A percentile compares a stretch with the other conserved stretches of the same genome.
Evolutionary conservation across 2,329 filamentous ascomycete genomes (phyloP).

Genomic region (Xylariales sp.): DNA sequence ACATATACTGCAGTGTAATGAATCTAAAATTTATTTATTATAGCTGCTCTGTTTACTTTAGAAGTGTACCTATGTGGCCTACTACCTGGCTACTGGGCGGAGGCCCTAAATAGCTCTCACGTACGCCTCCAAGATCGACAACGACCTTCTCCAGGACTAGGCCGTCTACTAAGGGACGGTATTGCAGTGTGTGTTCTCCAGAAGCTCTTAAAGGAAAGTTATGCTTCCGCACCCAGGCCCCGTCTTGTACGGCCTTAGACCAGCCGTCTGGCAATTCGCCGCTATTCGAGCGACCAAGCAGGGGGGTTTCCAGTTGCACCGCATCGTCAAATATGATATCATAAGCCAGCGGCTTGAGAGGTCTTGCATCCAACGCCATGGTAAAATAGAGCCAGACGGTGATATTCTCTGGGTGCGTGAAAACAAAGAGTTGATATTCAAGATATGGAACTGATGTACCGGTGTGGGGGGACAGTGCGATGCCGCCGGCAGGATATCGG

Average conservation of each 20-base stretch:
- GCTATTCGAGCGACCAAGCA: slow-evolving; percentile 36
- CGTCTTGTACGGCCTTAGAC: slow-evolving; percentile 42
- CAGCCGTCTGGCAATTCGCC: slow-evolving; percentile 43
- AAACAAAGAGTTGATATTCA: slow-evolving; percentile 26
- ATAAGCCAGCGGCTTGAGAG: slow-evolving; percentile 42
- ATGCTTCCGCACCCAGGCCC: slow-evolving; percentile 42
- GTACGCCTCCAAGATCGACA: slow-evolving; percentile 24
- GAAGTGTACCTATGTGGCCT: no score
- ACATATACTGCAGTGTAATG: no score
- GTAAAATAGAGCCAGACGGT: slow-evolving; percentile 22
- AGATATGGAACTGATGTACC: slow-evolving; percentile 4
- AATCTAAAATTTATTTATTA: no score
- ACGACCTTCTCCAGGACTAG: slow-evolving; percentile 32
- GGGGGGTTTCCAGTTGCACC: slow-evolving; percentile 22
- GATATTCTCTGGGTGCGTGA: slow-evolving; percentile 13
- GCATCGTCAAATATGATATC: slow-evolving; percentile 43
- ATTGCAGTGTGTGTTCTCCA: slow-evolving; percentile 25
- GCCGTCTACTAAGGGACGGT: slow-evolving; percentile 25
- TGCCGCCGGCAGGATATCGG: slow-evolving; percentile 16
- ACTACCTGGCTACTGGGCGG: slow-evolving; percentile 14
- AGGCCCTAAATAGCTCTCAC: slow-evolving; percentile 30
- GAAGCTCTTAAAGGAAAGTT: slow-evolving; percentile 14
- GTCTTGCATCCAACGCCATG: slow-evolving; percentile 44
- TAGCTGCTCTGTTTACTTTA: no score
- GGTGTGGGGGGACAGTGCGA: slow-evolving; percentile 15